phyloP scores from a whole-genome alignment of 1,284 basidiomycete genomes.

The Boletus semigastroideus region DNA sequence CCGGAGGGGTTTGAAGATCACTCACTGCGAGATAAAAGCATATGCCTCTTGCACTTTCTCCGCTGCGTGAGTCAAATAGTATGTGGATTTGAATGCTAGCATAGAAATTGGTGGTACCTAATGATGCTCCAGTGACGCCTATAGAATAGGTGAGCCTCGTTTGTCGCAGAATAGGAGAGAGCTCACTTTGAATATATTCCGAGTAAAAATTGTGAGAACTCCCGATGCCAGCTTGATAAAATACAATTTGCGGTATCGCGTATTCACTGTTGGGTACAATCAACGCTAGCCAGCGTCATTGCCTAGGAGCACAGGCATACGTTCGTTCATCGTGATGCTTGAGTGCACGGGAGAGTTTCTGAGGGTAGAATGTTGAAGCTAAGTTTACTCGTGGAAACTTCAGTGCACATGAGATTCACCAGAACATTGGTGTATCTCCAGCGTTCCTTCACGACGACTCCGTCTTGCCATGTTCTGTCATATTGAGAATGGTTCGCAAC shows the following conservation, averaged over 20 bases:
- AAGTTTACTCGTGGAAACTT: neutral
- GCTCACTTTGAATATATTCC: conserved; percentile 49
- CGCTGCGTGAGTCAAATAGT: conserved; percentile 34
- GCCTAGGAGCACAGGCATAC: conserved; percentile 30
- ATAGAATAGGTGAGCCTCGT: conserved; percentile 8
- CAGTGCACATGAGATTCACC: conserved; percentile 36
- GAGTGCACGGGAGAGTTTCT: conserved; percentile 45
- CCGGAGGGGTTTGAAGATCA: conserved; percentile 4
- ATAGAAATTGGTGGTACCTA: conserved; percentile 40
- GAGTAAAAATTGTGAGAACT: conserved; percentile 58
- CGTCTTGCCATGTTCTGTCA: conserved; percentile 41
- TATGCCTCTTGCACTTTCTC: conserved; percentile 74
- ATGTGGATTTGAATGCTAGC: conserved; percentile 5
- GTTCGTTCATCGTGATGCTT: conserved; percentile 54
- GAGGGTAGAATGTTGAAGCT: conserved; percentile 40
- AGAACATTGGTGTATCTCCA: conserved; percentile 65
- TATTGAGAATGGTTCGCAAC: neutral
- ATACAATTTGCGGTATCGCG: conserved; percentile 62
- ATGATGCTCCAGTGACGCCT: conserved; percentile 59
- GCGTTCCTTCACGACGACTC: conserved; percentile 44
- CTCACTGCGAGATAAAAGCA: conserved; percentile 71
- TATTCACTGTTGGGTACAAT: conserved; percentile 33
- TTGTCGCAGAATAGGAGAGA: neutral
- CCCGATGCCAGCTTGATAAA: conserved; percentile 70
- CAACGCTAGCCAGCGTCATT: neutral